Base-by-base conservation (phyloP, 768 basidiomycete species). In the Kwoniella heveanensis region DNA sequence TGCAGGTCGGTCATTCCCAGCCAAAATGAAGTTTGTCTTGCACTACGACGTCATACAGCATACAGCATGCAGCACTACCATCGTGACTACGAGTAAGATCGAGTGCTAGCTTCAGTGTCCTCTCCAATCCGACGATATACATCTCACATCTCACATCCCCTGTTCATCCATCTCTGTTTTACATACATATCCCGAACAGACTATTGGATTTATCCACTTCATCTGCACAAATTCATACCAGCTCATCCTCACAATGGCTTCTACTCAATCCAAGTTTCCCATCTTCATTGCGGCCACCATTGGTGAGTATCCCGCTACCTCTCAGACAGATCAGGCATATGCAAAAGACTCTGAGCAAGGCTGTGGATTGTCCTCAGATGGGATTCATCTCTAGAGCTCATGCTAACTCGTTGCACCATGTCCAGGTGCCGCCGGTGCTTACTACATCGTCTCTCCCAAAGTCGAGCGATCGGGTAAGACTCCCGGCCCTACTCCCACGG, bases 381-480 rank as follows among this genome's bases (percentile, higher is more conserved):
- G n/a, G 12, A 58, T 29, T 46, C 21, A 25, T 22, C 22, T 52
- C 19, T 13, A 24, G 32, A 36, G 7, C 50, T 52, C 17, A 13
- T 32, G 27, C 21, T 54, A 21, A 26, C 21, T n/a, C 29, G 13
- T 21, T 26, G 27, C 15, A 36, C 32, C 13, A 13, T 36, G 32
- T 10, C 19, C 17, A 79, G 78, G 78, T 61, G 71, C 76, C 26
- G 62, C 70, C 22, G 66, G 66, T 5, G 78, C 76, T 19, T 60
- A 69, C 36, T 79, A 79, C 57, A 76, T 76, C 60, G 65, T 70
- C 25, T 57, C 67, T 37, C 78, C 78, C 1, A 62, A 77, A 44
- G 68, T 72, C 54, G 71, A 79, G 53, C 48, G 73, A 19, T 62
- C 73, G 13, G 73, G 72, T 10, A 67, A 62, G 32, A 63, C 62